These are phyloP conservation scores for Yarrowia sp. DNA, from an alignment of 805 yeast genomes.

Conservation along the genomic window DNA sequence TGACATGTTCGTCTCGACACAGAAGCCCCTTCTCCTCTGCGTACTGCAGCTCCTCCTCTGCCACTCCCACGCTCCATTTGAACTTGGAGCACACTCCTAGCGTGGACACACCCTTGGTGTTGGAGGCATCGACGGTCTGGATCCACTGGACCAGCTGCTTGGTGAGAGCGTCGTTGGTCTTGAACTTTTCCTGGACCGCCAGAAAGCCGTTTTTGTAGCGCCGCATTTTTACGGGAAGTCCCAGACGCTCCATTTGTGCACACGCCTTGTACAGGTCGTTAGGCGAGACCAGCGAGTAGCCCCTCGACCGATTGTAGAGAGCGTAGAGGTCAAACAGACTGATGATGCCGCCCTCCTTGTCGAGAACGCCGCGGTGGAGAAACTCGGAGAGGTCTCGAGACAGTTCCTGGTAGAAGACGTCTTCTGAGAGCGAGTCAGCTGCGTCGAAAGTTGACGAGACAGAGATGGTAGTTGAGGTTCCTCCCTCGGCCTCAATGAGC, in stretches of 20 bases:
- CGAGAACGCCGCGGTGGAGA: constrained; percentile 48
- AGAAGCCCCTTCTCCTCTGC: constrained; percentile 57
- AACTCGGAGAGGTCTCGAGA: constrained; percentile 80
- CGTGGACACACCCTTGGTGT: constrained; percentile 39
- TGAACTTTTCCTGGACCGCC: constrained; percentile 44
- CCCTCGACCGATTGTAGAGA: constrained; percentile 61
- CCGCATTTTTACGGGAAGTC: constrained; percentile 54
- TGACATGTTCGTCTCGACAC: constrained; percentile 64
- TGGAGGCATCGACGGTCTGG: constrained; percentile 32
- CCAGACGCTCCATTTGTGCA: constrained; percentile 51
- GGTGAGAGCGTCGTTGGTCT: constrained; percentile 41
- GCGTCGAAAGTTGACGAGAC: not conserved
- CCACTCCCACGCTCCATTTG: constrained; percentile 65
- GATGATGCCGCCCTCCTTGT: constrained; percentile 55
- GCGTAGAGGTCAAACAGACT: constrained; percentile 63
- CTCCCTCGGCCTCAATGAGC: constrained; percentile 16
- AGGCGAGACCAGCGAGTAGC: constrained; percentile 67
- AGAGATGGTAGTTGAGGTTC: not conserved
- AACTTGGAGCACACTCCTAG: constrained; percentile 49
- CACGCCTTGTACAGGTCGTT: constrained; percentile 64
- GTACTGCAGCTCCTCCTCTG: constrained; percentile 60
- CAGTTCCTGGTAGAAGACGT: constrained; percentile 51
- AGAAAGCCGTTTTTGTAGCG: constrained; percentile 43
- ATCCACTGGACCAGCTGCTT: constrained; percentile 39
- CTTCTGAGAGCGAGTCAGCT: constrained; percentile 33